Evolutionary conservation across 495 filamentous ascomycete species (phyloP).

Genomic region (Astrothelium macrocarpum): DNA sequence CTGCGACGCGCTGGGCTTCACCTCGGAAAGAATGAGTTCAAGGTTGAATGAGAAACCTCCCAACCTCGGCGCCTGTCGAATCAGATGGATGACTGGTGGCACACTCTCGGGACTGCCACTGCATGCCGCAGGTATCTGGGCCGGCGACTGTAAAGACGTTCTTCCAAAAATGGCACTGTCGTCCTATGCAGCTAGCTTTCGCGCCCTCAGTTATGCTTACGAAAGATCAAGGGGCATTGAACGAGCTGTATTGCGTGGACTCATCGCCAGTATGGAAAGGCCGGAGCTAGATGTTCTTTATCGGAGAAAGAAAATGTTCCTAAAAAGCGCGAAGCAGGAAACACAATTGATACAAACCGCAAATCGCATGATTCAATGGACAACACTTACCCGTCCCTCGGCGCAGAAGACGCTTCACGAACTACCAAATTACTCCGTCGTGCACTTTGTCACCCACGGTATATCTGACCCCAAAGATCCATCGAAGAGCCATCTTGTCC

Average conservation of each 20-base stretch:
- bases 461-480: slow-evolving; percentile 3
- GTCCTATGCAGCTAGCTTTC: background rate
- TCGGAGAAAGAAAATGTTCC: background rate
- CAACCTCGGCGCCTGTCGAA: background rate
- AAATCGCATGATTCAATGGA: background rate
- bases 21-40: background rate
- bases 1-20: background rate
- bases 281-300: background rate
- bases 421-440: background rate
- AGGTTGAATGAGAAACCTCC: background rate
- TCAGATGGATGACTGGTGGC: background rate
- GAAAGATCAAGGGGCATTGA: slow-evolving; percentile 2
- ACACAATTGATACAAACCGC: background rate
- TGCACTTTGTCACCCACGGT: slow-evolving; percentile 3
- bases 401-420: background rate
- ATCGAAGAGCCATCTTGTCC: background rate
- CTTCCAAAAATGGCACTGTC: background rate
- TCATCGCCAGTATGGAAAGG: background rate
- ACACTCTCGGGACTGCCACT: background rate
- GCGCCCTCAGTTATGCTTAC: background rate
- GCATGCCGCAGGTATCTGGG: background rate
- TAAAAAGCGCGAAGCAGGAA: background rate
- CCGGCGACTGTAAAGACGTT: background rate
- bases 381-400: background rate
- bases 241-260: background rate